phyloP scores from a whole-genome alignment of 2,329 filamentous ascomycete species.

The Mycogone perniciosa region DNA sequence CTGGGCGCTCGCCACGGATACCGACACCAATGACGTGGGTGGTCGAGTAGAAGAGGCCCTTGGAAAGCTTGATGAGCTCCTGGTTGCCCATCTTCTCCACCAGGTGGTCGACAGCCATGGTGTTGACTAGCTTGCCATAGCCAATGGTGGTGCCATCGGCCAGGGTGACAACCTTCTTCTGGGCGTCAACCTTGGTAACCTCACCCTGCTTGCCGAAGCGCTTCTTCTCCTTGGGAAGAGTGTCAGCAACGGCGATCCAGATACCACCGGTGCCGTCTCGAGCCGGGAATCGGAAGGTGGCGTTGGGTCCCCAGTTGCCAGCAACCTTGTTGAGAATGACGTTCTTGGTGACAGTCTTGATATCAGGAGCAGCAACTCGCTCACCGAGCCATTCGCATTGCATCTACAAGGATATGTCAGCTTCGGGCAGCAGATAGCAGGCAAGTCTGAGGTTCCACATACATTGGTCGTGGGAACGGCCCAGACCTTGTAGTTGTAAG shows the following conservation, averaged over 20 bases:
- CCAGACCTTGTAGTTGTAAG: conserved; percentile 99
- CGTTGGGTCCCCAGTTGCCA: conserved; percentile 96
- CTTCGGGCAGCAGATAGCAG: not conserved
- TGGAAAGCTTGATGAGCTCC: conserved; percentile 75
- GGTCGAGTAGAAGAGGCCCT: conserved; percentile 91
- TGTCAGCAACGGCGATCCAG: conserved; percentile 96
- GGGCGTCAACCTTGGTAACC: conserved; percentile 81
- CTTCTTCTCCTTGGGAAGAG: conserved; percentile 85
- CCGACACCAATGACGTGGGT: conserved; percentile 97
- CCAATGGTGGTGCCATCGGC: conserved; percentile 80
- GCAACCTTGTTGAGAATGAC: conserved; percentile 94
- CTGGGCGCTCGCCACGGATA: conserved; percentile 82
- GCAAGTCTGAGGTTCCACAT: conserved; percentile 24
- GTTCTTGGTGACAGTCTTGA: conserved; percentile 91
- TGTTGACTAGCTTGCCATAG: conserved; percentile 90
- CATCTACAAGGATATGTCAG: conserved; percentile 58
- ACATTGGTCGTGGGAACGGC: conserved; percentile 96
- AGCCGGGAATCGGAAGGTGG: conserved; percentile 96
- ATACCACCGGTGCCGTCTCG: conserved; percentile 95
- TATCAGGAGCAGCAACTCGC: conserved; percentile 92
- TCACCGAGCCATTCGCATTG: conserved; percentile 98
- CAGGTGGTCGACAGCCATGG: conserved; percentile 90
- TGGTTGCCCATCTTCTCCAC: conserved; percentile 82
- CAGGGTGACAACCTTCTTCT: conserved; percentile 74
- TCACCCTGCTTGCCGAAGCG: conserved; percentile 78